phyloP scores from a whole-genome alignment of 2,329 filamentous ascomycete species.

The Daldinia eschscholtzii region DNA sequence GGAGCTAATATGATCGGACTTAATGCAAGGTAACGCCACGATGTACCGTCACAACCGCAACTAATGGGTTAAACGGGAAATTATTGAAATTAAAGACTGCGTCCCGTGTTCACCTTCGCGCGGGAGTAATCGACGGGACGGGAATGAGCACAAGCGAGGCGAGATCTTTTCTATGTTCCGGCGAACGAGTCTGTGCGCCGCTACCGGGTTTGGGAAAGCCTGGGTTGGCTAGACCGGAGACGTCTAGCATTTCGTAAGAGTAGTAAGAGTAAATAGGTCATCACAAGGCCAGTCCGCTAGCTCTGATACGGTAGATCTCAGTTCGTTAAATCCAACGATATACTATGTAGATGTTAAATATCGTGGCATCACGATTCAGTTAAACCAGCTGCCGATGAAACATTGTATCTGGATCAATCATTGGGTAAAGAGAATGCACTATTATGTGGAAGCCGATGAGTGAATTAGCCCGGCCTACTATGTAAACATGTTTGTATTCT shows the following conservation, averaged over 20 bases:
- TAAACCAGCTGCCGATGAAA: conserved; percentile 27
- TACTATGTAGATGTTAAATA: background rate
- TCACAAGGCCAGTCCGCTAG: conserved; percentile 28
- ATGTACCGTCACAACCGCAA: conserved; percentile 28
- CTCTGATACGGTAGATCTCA: conserved; percentile 12
- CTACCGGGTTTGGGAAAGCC: conserved; percentile 26
- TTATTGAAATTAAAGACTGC: conserved; percentile 26
- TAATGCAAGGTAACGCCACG: conserved; percentile 35
- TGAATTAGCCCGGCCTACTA: conserved; percentile 15
- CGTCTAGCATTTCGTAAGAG: conserved; percentile 12
- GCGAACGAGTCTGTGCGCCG: conserved; percentile 40
- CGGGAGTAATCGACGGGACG: conserved; percentile 24
- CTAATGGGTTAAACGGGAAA: conserved; percentile 14
- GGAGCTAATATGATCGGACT: conserved; percentile 21
- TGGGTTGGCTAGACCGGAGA: conserved; percentile 19
- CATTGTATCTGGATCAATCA: conserved; percentile 2
- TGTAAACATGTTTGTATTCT: conserved; percentile 10
- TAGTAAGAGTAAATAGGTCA: conserved; percentile 3
- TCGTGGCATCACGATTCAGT: conserved; percentile 1
- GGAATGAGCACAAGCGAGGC: conserved; percentile 32
- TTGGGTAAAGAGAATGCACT: background rate
- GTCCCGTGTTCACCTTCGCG: conserved; percentile 19
- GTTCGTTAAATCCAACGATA: background rate
- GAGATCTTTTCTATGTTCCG: conserved; percentile 38
- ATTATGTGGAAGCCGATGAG: background rate